Conservation (phyloP, 2,329 filamentous ascomycete genomes). For the Fusarium drepaniforme region DNA sequence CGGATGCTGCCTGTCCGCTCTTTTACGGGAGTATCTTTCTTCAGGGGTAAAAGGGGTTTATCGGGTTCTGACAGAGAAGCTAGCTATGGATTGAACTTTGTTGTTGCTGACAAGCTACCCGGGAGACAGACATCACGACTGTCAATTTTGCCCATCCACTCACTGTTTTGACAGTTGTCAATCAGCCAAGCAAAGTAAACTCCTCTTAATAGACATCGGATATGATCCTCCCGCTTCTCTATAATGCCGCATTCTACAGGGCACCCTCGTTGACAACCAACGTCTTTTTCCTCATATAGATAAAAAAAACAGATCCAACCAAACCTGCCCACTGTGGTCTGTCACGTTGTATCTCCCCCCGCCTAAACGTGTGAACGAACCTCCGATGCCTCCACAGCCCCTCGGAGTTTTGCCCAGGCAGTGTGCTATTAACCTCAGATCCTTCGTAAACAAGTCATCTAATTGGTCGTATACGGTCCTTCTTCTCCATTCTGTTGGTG, state of each 20-base stretch:
- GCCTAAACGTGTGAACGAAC: background rate
- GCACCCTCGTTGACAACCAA: background rate
- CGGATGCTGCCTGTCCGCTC: background rate
- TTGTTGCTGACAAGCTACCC: background rate
- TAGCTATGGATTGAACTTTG: background rate
- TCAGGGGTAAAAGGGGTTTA: background rate
- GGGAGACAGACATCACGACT: background rate
- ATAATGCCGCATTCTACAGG: background rate
- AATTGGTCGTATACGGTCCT: background rate
- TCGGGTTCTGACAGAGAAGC: background rate
- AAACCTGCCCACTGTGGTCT: too few species aligned
- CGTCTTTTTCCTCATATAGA: background rate
- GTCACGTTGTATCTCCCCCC: background rate
- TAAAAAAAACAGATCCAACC: too few species aligned
- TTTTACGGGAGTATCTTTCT: slow-evolving; percentile 15
- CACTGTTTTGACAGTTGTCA: background rate
- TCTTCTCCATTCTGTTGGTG: background rate
- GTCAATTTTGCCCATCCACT: background rate
- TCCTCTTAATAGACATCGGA: background rate
- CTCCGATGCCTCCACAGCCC: background rate
- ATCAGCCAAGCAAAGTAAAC: background rate
- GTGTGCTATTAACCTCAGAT: background rate
- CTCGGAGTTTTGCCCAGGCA: slow-evolving; percentile 3
- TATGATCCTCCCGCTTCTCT: background rate
- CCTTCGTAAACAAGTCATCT: background rate